Evolutionary conservation across 176 grass and related monocot genomes (phyloP).

Genomic region (Oryza rufipogon): DNA sequence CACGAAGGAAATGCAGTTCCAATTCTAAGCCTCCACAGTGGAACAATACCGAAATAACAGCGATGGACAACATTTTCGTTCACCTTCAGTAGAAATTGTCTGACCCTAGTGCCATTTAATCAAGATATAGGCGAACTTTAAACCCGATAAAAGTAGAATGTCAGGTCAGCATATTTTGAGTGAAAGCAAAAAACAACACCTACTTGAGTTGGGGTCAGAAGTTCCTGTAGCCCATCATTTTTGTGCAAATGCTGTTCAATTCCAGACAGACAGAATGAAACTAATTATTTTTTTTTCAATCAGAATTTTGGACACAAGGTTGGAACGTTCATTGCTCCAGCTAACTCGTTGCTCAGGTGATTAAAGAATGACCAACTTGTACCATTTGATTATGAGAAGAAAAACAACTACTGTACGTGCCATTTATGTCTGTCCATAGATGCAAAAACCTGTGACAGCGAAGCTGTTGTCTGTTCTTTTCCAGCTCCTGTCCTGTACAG

Average conservation of each 20-base stretch:
- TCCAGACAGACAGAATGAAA: not conserved
- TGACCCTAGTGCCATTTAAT: not conserved
- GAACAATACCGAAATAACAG: slow-evolving; percentile 32
- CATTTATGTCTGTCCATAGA: not conserved
- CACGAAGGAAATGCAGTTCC: slow-evolving; percentile 97
- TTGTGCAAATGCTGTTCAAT: not conserved
- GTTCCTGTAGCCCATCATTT: not conserved
- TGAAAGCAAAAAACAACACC: not conserved
- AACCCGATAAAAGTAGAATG: not conserved
- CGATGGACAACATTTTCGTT: not conserved
- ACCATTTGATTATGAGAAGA: not conserved
- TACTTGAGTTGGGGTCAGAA: not conserved
- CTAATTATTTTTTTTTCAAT: not conserved
- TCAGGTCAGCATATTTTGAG: not conserved
- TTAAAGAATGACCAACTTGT: not conserved
- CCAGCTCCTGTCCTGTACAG: slow-evolving; percentile 9
- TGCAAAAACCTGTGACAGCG: not conserved
- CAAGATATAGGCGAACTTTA: not conserved
- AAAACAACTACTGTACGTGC: not conserved
- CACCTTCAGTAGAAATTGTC: not conserved
- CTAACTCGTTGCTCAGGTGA: not conserved
- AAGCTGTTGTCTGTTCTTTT: not conserved
- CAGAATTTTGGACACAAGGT: not conserved
- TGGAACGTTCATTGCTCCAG: not conserved
- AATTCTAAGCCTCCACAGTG: slow-evolving; percentile 50